Evolutionary conservation across 768 basidiomycete species (phyloP), one percentile per base, ranked within the genome.

Genomic region (Boletus sp.): DNA sequence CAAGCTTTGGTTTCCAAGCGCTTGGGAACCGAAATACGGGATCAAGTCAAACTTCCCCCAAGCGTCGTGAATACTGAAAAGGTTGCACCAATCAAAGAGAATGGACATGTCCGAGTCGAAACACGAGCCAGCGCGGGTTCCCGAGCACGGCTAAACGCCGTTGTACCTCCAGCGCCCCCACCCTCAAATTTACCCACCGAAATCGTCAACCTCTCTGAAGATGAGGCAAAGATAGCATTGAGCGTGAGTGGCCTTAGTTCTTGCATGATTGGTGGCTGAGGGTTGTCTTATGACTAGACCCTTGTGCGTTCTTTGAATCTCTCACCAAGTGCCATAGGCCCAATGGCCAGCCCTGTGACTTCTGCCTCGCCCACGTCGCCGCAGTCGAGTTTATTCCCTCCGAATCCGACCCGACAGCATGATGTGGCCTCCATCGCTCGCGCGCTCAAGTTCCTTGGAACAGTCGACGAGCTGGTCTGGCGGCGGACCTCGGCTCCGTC

Each of bases 401-500:
- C 1, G 4, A 41, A 14, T 24, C 51, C 24, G 2, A 28, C 45
- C 20, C 52, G 46, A 39, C 56, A 65, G 47, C 51, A 60, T 14
- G 66, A 68, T 41, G 20, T 65, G 0, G 50, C 61, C 11, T 64
- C 72, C 8, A 56, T 73, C 44, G 30, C 41, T 17, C 63, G 63
- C 7, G 56, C 70, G 1, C 17, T 73, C 51, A 57, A 62, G 46
- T 73, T 72, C 35, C 53, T 73, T 18, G 54, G 55, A 4, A 32
- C 56, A 7, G 59, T 70, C 6, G 71, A 71, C 45, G 68, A 71
- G 41, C 52, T 73, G 1, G 61, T 71, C 11, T 71, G 70, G 70
- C 64, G 62, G 33, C 59, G 70, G 8, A 47, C 57, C 28, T 55
- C 62, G 24, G 44, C 36, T 2, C 33, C 56, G 2, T 57, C 59